Percentiles rank a stretch among this genome's conserved stretches.
phyloP scores from a whole-genome alignment of 495 filamentous ascomycete species.

The Trichoderma gamsii region DNA sequence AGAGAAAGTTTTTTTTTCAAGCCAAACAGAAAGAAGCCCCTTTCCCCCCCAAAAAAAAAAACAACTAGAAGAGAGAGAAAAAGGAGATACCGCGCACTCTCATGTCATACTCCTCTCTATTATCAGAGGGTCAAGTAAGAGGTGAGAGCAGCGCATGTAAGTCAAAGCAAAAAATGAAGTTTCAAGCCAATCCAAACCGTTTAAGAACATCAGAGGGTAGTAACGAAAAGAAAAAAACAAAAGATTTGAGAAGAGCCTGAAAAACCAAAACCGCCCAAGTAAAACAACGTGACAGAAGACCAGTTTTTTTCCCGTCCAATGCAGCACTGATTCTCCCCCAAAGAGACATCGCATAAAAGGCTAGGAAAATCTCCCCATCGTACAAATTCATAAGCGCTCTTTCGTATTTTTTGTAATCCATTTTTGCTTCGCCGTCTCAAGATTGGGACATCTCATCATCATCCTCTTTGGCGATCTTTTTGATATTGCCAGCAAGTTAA shows the following conservation, averaged over 20 bases:
- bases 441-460: not conserved
- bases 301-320: not conserved
- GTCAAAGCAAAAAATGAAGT: not conserved
- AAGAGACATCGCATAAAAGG: not conserved
- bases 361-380: not conserved
- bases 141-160: not conserved
- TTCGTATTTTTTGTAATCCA: not conserved
- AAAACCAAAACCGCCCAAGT: not conserved
- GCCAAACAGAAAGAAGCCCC: not conserved
- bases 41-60: not conserved
- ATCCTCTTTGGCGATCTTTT: not conserved
- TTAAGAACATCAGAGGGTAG: not conserved
- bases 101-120: not conserved
- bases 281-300: not conserved
- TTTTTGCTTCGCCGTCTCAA: not conserved
- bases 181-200: not conserved
- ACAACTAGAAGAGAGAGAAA: not conserved
- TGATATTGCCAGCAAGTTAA: not conserved
- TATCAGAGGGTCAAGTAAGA: not conserved
- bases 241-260: not conserved
- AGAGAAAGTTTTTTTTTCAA: not conserved
- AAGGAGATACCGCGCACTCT: not conserved
- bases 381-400: slow-evolving; percentile 7
- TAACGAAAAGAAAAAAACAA: not conserved
- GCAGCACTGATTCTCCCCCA: not conserved